phyloP scores from a whole-genome alignment of 2,329 filamentous ascomycete species.

The Epichloe baconii region DNA sequence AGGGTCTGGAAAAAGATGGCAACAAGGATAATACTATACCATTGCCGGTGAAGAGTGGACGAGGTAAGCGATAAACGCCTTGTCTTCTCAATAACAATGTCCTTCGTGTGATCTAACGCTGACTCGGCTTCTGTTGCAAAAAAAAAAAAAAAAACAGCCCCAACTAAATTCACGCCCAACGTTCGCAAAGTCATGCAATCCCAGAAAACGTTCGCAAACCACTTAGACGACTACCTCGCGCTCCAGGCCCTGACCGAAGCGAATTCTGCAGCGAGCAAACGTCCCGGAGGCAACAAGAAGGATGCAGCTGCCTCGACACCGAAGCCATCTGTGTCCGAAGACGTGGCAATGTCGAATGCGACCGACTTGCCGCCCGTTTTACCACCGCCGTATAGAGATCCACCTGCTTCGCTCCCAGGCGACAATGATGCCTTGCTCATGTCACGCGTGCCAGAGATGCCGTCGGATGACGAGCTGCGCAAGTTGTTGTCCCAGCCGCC shows the following conservation, averaged over 20 bases:
- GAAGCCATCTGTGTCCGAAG: slow-evolving; percentile 11
- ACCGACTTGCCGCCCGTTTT: slow-evolving; percentile 19
- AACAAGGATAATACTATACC: slow-evolving; percentile 59
- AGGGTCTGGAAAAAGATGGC: slow-evolving; percentile 71
- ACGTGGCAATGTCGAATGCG: slow-evolving; percentile 16
- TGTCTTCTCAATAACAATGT: not conserved
- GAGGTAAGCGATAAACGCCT: slow-evolving; percentile 19
- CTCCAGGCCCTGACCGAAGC: slow-evolving; percentile 33
- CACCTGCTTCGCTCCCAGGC: slow-evolving; percentile 28
- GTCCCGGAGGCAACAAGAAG: slow-evolving; percentile 14
- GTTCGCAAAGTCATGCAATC: slow-evolving; percentile 67
- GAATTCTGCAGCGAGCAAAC: slow-evolving; percentile 19
- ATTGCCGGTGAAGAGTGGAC: slow-evolving; percentile 42
- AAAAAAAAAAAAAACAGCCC: slow-evolving; percentile 15
- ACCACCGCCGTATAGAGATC: slow-evolving; percentile 18
- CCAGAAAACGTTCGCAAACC: slow-evolving; percentile 73
- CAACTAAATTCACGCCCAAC: slow-evolving; percentile 50
- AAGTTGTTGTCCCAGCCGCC: slow-evolving; percentile 50
- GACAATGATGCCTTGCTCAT: slow-evolving; percentile 46
- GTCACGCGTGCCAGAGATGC: slow-evolving; percentile 43
- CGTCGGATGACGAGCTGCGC: slow-evolving; percentile 48
- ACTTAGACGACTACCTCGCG: slow-evolving; percentile 68
- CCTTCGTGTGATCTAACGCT: not conserved
- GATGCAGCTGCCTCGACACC: slow-evolving; percentile 11
- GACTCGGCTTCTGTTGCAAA: not conserved